These are phyloP conservation scores for Antrodiella citrinella DNA, from an alignment of 768 basidiomycete species.

Conservation along the genomic window DNA sequence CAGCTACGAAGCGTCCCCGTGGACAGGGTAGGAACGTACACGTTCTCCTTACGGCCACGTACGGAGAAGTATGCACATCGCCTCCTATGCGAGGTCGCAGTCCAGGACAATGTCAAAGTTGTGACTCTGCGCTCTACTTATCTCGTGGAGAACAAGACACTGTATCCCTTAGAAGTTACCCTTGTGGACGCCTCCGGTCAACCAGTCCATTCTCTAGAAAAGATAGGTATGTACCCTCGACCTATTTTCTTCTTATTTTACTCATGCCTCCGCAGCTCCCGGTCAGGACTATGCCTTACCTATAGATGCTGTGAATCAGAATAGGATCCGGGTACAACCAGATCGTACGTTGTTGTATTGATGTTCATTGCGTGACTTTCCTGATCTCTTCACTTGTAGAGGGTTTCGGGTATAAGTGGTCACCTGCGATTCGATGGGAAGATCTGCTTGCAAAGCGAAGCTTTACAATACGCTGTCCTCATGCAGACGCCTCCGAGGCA, in stretches of 20 bases:
- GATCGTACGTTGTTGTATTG: constrained; percentile 74
- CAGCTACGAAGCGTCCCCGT: constrained; percentile 82
- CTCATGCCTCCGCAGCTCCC: constrained; percentile 42
- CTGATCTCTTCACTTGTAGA: constrained; percentile 48
- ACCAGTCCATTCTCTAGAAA: constrained; percentile 72
- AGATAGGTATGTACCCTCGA: constrained; percentile 47
- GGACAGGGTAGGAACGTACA: constrained; percentile 87
- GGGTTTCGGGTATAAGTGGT: constrained; percentile 97
- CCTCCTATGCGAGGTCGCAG: constrained; percentile 80
- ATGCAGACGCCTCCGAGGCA: constrained; percentile 71
- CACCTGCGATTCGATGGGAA: constrained; percentile 79
- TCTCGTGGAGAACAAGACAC: constrained; percentile 81
- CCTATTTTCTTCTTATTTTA: background rate
- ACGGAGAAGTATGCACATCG: constrained; percentile 69
- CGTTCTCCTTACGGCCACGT: constrained; percentile 78
- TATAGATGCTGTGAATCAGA: constrained; percentile 78
- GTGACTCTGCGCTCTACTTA: constrained; percentile 92
- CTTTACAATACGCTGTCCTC: constrained; percentile 80
- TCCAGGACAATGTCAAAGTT: constrained; percentile 88
- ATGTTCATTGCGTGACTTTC: background rate
- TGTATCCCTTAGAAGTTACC: constrained; percentile 89
- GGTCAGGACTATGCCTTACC: constrained; percentile 86
- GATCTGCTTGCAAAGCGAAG: constrained; percentile 64
- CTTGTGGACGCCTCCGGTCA: constrained; percentile 82
- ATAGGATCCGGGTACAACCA: constrained; percentile 80